Evolutionary conservation across 1,284 basidiomycete species (phyloP).

Genomic region (Boletellus deceptivus): DNA sequence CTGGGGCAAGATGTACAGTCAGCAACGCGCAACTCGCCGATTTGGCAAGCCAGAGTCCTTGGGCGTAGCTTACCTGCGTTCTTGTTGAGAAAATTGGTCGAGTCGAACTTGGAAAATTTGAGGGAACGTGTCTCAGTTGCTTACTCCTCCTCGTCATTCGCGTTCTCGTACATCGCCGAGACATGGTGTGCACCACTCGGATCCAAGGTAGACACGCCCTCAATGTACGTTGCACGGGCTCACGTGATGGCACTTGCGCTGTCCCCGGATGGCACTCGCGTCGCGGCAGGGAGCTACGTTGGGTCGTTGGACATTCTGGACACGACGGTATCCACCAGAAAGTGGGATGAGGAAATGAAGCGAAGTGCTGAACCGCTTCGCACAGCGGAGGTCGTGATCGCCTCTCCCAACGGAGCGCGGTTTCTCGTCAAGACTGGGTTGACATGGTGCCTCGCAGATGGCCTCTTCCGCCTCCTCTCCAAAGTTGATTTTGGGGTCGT

Average conservation of each 20-base stretch:
- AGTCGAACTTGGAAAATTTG: not conserved
- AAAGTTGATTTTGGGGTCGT: conserved; percentile 16
- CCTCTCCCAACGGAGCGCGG: conserved; percentile 13
- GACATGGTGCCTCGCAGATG: conserved; percentile 11
- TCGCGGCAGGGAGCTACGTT: conserved; percentile 4
- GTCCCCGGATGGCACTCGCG: conserved; percentile 12
- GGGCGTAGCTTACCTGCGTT: conserved; percentile 7
- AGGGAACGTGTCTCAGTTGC: conserved; percentile 1
- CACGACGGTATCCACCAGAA: conserved; percentile 3
- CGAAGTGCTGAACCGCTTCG: not conserved
- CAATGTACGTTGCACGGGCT: conserved; percentile 1
- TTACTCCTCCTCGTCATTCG: conserved; percentile 8
- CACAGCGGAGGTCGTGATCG: not conserved
- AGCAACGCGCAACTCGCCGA: conserved; percentile 4
- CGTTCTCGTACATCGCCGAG: conserved; percentile 7
- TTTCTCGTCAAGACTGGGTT: conserved; percentile 6
- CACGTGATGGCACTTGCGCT: conserved; percentile 7
- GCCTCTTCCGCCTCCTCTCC: not conserved
- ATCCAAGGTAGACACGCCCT: conserved; percentile 1
- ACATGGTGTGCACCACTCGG: conserved; percentile 10
- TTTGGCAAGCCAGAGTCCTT: conserved; percentile 10
- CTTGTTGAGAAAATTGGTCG: conserved; percentile 2
- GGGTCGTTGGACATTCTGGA: conserved; percentile 14
- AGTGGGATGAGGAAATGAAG: conserved; percentile 10
- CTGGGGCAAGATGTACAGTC: not conserved